Base-by-base conservation (phyloP, 306 rosid species). In the Medicago lupulina region DNA sequence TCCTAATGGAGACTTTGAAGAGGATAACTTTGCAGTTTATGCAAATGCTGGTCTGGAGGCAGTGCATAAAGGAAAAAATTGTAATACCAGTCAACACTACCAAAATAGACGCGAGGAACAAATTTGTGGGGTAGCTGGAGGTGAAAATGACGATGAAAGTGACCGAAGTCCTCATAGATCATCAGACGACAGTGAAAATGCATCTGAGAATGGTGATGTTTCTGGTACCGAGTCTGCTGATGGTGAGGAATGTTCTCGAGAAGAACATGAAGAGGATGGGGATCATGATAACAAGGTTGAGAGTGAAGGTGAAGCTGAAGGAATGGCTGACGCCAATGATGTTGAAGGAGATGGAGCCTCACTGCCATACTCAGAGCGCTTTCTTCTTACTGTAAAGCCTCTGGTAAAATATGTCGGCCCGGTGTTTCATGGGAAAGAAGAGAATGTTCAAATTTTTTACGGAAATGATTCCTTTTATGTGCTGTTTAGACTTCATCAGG, bases 261-360 rank as follows among this genome's bases (percentile, higher is more conserved):
- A 91, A 83, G 97, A 91, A 83, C 94, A 76, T 6, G 97, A 92
- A 83, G 76, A 84, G 87, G 89, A 89, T 60, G 96, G 92, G 77
- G 88, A 88, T 71, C 83, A 78, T 69, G 90, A 85, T 83, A 75
- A 90, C 63, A 92, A 92, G 88, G 97, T 90, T 5, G 99, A 96
- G 88, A 96, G 99, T 77, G 99, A 96, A 89, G 99, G 98, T 39
- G 99, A 96, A 88, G 99, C 88, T 19, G 99, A 96, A 85, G 99
- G 93, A 78, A 90, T 84, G 87, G 92, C 93, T 1, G 98, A 92
- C 80, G 99, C 93, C 74, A 90, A 90, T 82, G 98, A 92, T 79
- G 96, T 82, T 79, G 99, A 92, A 67, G 98, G 98, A 71, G 99
- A 92, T 74, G 92, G 92, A 76, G 65, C 85, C 65, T 85, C 89